Percentiles rank a stretch among this genome's conserved stretches.
Evolutionary conservation across 2,329 filamentous ascomycete genomes (phyloP).

Genomic region (Phyllosticta citriasiana): DNA sequence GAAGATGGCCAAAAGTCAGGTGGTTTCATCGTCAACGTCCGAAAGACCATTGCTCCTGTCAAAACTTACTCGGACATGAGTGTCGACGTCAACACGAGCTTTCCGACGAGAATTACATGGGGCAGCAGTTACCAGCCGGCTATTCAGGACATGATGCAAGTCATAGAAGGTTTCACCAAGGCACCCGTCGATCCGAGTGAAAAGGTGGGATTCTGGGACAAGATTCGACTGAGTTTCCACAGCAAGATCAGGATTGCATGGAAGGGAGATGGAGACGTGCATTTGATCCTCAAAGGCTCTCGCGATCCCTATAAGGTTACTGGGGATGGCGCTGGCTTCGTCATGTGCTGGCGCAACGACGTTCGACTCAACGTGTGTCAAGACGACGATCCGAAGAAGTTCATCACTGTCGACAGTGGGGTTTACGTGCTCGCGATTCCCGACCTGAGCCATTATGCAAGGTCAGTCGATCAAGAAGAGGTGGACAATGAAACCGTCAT

Average conservation of each 20-base stretch:
- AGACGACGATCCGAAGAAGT: slow-evolving; percentile 77
- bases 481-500: slow-evolving; percentile 48
- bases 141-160: slow-evolving; percentile 99
- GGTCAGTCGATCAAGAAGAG: slow-evolving; percentile 46
- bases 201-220: slow-evolving; percentile 95
- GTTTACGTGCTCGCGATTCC: slow-evolving; percentile 92
- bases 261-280: slow-evolving; percentile 93
- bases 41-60: slow-evolving; percentile 83
- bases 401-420: slow-evolving; percentile 92
- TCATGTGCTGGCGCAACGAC: slow-evolving; percentile 98
- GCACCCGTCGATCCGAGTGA: slow-evolving; percentile 90
- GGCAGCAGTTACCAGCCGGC: slow-evolving; percentile 95
- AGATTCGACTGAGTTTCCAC: slow-evolving; percentile 88
- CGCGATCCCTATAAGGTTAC: slow-evolving; percentile 91
- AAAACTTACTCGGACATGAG: slow-evolving; percentile 93
- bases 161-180: slow-evolving; percentile 94
- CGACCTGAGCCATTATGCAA: slow-evolving; percentile 81
- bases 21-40: slow-evolving; percentile 74
- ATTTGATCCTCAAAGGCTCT: slow-evolving; percentile 80
- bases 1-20: slow-evolving; percentile 48
- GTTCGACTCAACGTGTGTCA: slow-evolving; percentile 79
- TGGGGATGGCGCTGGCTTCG: slow-evolving; percentile 83
- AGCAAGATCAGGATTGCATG: slow-evolving; percentile 81
- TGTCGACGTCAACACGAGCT: slow-evolving; percentile 84
- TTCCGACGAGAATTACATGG: slow-evolving; percentile 92